Evolutionary conservation across 2,329 filamentous ascomycete genomes (phyloP).

Genomic region (Hypomyces rosellus): DNA sequence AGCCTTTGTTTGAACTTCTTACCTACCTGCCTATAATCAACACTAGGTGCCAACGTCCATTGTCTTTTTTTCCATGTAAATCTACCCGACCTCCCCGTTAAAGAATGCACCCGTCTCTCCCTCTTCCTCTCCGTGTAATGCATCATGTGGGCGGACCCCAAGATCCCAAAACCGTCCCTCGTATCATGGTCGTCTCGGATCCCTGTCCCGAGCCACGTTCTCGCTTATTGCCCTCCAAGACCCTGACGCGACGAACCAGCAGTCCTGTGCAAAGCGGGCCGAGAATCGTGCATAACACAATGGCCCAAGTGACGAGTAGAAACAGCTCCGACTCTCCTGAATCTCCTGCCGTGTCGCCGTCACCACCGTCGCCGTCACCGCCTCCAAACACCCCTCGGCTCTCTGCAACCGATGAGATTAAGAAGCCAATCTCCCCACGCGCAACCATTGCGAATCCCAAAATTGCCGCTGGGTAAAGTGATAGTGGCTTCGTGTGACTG

Average conservation of each 20-base stretch:
- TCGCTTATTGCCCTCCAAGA: not conserved
- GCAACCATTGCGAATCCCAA: slow-evolving; percentile 6
- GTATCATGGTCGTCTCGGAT: too few relatives aligned
- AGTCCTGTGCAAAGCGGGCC: slow-evolving; percentile 45
- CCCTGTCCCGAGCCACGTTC: not conserved
- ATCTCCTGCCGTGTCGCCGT: not conserved
- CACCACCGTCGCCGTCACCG: not conserved
- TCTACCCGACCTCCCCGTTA: too few relatives aligned
- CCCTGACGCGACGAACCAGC: slow-evolving; percentile 34
- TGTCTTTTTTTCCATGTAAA: too few relatives aligned
- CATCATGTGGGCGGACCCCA: too few relatives aligned
- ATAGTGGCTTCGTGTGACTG: slow-evolving; percentile 1
- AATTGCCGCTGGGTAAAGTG: slow-evolving; percentile 7
- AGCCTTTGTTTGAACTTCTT: too few relatives aligned
- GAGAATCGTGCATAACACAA: slow-evolving; percentile 47
- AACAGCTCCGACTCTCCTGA: slow-evolving; percentile 6
- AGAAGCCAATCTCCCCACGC: slow-evolving; percentile 10
- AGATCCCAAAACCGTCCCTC: too few relatives aligned
- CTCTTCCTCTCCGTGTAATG: too few relatives aligned
- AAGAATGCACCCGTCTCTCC: too few relatives aligned
- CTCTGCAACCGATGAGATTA: slow-evolving; percentile 11
- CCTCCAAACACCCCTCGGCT: slow-evolving; percentile 6
- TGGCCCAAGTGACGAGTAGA: slow-evolving; percentile 17
- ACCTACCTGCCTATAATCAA: too few relatives aligned
- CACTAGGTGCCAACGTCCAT: too few relatives aligned